Conservation (phyloP, 148 eudicot species). For the Chenopodium album region DNA sequence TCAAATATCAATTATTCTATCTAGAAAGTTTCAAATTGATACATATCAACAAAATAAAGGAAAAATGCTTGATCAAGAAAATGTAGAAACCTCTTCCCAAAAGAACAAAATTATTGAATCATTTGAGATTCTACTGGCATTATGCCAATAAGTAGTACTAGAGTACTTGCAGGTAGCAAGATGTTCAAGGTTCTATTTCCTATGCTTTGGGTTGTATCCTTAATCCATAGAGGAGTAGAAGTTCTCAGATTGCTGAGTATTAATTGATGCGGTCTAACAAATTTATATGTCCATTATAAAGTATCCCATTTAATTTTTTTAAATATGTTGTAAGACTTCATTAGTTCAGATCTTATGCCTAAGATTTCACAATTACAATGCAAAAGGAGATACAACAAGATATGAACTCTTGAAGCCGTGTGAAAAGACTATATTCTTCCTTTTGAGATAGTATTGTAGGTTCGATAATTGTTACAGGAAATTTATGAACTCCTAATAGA, state of each 20-base stretch:
- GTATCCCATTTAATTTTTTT: neutral
- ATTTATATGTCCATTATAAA: neutral
- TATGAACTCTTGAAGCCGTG: neutral
- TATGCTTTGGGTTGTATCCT: no score
- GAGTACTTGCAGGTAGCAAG: neutral
- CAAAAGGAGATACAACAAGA: neutral
- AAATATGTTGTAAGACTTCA: neutral
- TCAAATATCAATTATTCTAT: neutral
- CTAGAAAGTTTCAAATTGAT: neutral
- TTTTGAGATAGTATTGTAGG: neutral
- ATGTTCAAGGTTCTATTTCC: neutral
- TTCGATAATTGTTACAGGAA: neutral
- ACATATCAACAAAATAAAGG: neutral
- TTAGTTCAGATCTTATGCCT: neutral
- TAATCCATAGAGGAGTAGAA: neutral
- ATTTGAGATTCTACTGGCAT: neutral
- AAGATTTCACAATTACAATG: neutral
- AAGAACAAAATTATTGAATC: no score
- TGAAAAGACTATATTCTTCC: neutral
- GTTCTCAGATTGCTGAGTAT: neutral
- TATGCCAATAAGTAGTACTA: neutral
- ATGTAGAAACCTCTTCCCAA: no score
- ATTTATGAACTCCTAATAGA: neutral
- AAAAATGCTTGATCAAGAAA: neutral
- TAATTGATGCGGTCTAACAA: neutral